These are phyloP conservation scores for Fusarium humuli DNA, from an alignment of 2,329 filamentous ascomycete genomes.

Conservation along the genomic window DNA sequence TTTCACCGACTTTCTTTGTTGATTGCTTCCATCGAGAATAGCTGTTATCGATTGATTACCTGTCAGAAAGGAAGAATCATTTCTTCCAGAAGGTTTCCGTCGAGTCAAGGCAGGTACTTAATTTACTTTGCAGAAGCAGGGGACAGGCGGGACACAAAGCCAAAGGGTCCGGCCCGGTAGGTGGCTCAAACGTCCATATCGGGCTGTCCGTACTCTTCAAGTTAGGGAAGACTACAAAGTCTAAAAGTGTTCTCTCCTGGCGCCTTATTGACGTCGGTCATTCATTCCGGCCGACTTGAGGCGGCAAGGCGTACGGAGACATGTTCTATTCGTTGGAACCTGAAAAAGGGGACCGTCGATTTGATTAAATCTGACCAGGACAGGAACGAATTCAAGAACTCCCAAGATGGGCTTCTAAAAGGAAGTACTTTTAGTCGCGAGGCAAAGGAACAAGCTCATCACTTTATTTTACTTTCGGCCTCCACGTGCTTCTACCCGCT, in stretches of 20 bases:
- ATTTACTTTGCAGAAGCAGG: conserved; percentile 1
- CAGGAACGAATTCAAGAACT: not conserved
- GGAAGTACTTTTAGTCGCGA: not conserved
- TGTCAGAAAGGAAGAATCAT: not conserved
- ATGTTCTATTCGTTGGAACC: not conserved
- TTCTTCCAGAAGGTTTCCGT: conserved; percentile 19
- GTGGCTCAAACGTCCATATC: conserved; percentile 30
- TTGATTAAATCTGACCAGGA: not conserved
- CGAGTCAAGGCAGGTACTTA: conserved; percentile 4
- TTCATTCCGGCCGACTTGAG: conserved; percentile 10
- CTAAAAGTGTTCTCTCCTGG: conserved; percentile 5
- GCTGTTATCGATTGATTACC: not conserved
- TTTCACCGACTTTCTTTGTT: not conserved
- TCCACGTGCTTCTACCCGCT: conserved; percentile 4
- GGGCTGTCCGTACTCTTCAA: conserved; percentile 4
- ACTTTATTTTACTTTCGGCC: not conserved
- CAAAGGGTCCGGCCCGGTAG: conserved; percentile 21
- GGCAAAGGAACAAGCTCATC: not conserved
- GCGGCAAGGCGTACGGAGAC: not conserved
- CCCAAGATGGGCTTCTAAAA: not conserved
- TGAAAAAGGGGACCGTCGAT: conserved; percentile 1
- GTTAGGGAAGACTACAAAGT: not conserved
- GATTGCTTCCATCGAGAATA: not conserved
- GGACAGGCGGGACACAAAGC: not conserved
- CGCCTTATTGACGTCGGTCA: not conserved